These are phyloP conservation scores for Hamamelis virginiana DNA, from an alignment of 164 flowering plant species.

Conservation along the genomic window DNA sequence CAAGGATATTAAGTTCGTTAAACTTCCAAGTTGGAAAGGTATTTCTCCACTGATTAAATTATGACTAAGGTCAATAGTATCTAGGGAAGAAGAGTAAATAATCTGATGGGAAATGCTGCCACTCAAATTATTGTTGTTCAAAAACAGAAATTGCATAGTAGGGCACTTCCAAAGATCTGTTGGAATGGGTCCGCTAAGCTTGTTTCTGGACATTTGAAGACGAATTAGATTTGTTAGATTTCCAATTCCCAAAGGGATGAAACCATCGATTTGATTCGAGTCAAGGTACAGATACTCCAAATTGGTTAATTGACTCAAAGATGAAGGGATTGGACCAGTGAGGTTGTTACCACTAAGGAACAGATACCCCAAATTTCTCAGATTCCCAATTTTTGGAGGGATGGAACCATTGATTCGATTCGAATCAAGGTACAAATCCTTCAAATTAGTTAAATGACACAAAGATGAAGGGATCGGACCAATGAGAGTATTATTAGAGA, in stretches of 20 bases:
- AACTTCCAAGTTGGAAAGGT: neutral
- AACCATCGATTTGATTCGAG: too few relatives aligned
- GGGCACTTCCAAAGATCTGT: neutral
- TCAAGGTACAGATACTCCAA: neutral
- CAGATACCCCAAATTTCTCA: neutral
- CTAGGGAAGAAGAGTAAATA: neutral
- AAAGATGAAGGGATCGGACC: slow-evolving; percentile 12
- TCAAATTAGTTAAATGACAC: neutral
- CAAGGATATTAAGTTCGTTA: neutral
- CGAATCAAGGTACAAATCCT: neutral
- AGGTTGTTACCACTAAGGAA: neutral
- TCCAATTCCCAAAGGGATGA: too few relatives aligned
- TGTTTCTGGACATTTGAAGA: neutral
- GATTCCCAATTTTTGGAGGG: neutral
- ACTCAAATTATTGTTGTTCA: neutral
- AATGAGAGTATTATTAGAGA: neutral
- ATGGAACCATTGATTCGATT: neutral
- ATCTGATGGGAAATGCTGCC: neutral
- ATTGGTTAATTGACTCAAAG: neutral
- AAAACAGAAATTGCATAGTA: neutral
- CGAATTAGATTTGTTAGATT: too few relatives aligned
- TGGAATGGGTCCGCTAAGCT: neutral
- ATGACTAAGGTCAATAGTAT: neutral
- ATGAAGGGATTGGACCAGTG: slow-evolving; percentile 9
- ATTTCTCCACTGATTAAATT: neutral